Evolutionary conservation across 139 green algal species (phyloP).

Genomic region (Protoeuglena noctilucae): DNA sequence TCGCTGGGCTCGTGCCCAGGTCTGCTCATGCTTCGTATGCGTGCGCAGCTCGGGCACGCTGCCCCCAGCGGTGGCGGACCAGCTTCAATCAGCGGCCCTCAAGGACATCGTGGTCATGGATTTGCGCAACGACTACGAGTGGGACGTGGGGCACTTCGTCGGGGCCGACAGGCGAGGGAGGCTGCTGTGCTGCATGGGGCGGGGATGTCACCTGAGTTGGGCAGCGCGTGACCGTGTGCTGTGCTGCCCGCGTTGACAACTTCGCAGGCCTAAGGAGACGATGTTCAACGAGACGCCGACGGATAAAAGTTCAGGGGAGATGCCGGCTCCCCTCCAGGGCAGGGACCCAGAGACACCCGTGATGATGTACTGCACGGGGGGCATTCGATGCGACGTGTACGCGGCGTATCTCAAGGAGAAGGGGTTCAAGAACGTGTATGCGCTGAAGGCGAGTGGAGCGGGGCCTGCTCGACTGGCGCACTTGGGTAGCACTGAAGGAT

Average conservation of each 20-base stretch:
- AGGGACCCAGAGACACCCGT: constrained; percentile 45
- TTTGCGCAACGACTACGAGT: constrained; percentile 94
- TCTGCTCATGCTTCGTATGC: no score
- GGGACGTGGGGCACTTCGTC: constrained; percentile 92
- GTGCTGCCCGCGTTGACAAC: no score
- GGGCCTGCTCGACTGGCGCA: no score
- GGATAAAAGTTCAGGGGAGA: constrained; percentile 1
- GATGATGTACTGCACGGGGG: constrained; percentile 99
- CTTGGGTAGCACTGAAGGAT: no score
- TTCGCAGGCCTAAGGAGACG: no score
- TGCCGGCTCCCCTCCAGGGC: constrained; percentile 38
- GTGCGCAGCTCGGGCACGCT: no score
- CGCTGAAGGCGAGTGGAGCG: constrained; percentile 46
- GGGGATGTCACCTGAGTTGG: no score
- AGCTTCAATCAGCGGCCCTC: no score
- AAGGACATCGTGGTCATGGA: constrained; percentile 61
- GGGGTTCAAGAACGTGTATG: constrained; percentile 84
- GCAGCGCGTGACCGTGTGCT: no score
- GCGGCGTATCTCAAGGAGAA: constrained; percentile 66
- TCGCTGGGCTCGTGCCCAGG: no score
- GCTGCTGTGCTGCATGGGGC: no score
- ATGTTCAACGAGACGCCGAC: constrained; percentile 77
- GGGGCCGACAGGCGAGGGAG: constrained; percentile 50
- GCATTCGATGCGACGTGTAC: constrained; percentile 98
- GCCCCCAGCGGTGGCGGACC: no score